Base-by-base conservation (phyloP, 2,329 filamentous ascomycete genomes). In the Kalaharituber pfeilii region DNA sequence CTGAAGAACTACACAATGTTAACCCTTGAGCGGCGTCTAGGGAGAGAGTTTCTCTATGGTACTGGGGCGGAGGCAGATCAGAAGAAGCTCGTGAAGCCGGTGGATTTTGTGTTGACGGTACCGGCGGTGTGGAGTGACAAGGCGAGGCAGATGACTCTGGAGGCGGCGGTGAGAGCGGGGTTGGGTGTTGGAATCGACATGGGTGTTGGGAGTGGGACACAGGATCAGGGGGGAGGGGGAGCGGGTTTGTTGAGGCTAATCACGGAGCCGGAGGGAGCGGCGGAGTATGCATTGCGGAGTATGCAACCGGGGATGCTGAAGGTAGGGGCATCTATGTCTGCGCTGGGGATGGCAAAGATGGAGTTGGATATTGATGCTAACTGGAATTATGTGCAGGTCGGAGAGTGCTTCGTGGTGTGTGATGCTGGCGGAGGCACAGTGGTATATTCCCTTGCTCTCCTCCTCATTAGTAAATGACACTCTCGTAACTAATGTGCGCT, bases 91-190 rank as follows among this genome's bases (percentile, higher is more conserved):
- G 42, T 47, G 22, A 75, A 68, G 0, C 68, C 71, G 0, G 69
- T 76, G 57, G 70, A 78, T 53, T 77, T 76, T 54, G 70, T 78
- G 45, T 66, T 79, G 20, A 77, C 76, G 0, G 75, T 79, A 0
- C 76, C 76, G 0, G 75, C 76, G 4, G 75, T 79, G 6, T 79
- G 76, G 76, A 75, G 72, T 33, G 74, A 77, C 45, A 67, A 67
- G 4, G 74, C 75, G 27, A 77, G 75, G 51, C 68, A 74, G 42
- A 70, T 70, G 30, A 78, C 74, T 1, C 66, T 67, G 47, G 66
- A 69, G 50, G 73, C 73, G 15, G 72, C 62, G 18, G 60, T 61
- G 45, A 53, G 60, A 33, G 62, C 62, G 5, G 62, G 62, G n/a
- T 57, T 64, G 27, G 62, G 59, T 18, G 54, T 57, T 30, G 18